A percentile compares a stretch with the other conserved stretches of the same genome.
These are phyloP conservation scores for Graphilbum fragrans DNA, from an alignment of 2,329 filamentous ascomycete species.

Conservation along the genomic window DNA sequence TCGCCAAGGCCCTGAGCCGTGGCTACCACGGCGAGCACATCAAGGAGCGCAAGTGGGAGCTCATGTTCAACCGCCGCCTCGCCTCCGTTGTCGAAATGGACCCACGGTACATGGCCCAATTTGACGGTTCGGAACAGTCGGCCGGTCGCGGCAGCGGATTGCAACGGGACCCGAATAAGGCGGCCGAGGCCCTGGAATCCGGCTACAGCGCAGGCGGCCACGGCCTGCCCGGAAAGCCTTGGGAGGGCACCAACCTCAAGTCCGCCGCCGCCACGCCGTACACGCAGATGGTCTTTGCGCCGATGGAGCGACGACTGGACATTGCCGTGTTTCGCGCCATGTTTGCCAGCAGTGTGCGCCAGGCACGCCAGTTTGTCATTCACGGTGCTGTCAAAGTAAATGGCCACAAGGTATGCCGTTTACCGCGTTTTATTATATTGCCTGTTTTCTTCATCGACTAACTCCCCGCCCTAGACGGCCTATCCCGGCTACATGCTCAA, in stretches of 20 bases:
- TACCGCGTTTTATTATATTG: background rate
- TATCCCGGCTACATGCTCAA: slow-evolving; percentile 91
- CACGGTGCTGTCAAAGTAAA: slow-evolving; percentile 94
- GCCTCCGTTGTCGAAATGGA: slow-evolving; percentile 79
- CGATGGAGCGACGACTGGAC: slow-evolving; percentile 80
- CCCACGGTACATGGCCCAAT: slow-evolving; percentile 60
- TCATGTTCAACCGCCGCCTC: slow-evolving; percentile 77
- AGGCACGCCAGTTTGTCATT: slow-evolving; percentile 87
- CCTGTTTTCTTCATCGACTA: background rate
- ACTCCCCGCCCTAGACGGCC: slow-evolving; percentile 51
- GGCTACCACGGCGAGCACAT: slow-evolving; percentile 94
- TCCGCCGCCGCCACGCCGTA: slow-evolving; percentile 57
- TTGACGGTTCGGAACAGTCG: slow-evolving; percentile 75
- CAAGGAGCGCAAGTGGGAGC: slow-evolving; percentile 83
- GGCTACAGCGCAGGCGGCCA: background rate
- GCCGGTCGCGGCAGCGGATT: slow-evolving; percentile 71
- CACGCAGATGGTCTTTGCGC: slow-evolving; percentile 92
- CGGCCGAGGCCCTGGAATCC: slow-evolving; percentile 1
- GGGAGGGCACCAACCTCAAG: slow-evolving; percentile 14
- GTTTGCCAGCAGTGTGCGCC: slow-evolving; percentile 85
- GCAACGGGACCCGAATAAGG: slow-evolving; percentile 17
- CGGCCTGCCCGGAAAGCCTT: slow-evolving; percentile 1
- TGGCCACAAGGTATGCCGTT: slow-evolving; percentile 66
- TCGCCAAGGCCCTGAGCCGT: slow-evolving; percentile 69
- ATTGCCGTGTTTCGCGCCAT: slow-evolving; percentile 88